phyloP scores from a whole-genome alignment of 768 basidiomycete genomes.

The Mrakia blollopis region DNA sequence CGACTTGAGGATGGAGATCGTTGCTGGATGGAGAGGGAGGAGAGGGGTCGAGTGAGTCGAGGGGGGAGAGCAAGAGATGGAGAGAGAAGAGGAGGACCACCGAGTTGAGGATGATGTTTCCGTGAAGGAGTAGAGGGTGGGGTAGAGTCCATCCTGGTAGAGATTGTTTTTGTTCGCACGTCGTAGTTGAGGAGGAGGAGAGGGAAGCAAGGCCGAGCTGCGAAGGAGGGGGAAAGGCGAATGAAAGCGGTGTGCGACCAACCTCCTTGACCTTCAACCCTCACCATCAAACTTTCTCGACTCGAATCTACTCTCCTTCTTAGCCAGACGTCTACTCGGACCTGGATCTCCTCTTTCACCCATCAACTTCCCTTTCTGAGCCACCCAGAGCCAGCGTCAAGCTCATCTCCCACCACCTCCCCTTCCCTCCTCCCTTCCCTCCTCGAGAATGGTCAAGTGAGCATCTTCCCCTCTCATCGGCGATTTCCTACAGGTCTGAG shows the following conservation, averaged over 20 bases:
- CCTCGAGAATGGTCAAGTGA: background rate
- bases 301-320: too few relatives aligned
- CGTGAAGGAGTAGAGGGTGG: background rate
- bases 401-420: background rate
- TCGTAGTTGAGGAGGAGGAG: background rate
- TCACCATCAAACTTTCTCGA: too few relatives aligned
- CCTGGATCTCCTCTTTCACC: background rate
- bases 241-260: too few relatives aligned
- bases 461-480: background rate
- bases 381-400: background rate
- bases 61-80: constrained; percentile 9
- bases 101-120: background rate
- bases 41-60: constrained; percentile 15
- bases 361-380: background rate
- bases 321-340: too few relatives aligned
- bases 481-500: background rate
- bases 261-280: too few relatives aligned
- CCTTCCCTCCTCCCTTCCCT: background rate
- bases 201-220: too few relatives aligned
- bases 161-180: background rate
- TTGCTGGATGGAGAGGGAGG: background rate
- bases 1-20: background rate
- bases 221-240: too few relatives aligned
- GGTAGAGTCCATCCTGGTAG: background rate
- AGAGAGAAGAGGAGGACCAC: background rate